Evolutionary conservation across 2,329 filamentous ascomycete genomes (phyloP), one percentile per base, ranked within the genome.

Genomic region (Rasamsonia emersonii): DNA sequence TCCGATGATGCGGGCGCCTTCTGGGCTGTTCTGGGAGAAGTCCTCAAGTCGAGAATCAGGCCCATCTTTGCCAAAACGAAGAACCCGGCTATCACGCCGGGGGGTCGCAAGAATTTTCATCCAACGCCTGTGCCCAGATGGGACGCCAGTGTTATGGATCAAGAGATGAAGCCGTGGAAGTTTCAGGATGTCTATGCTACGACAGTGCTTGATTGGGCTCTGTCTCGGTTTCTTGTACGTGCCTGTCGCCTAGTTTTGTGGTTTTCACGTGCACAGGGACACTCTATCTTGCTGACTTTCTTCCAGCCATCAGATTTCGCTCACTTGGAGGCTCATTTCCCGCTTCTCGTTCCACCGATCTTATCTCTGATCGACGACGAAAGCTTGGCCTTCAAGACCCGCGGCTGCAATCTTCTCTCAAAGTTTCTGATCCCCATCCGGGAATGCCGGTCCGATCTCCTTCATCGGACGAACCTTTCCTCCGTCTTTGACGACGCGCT

Each of bases 401-500:
- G 43, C 5, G 64, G 64, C 16, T 65, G 59, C 37, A 36, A 37
- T 1, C 46, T 65, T 1, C 49, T 66, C 13, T 40, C 34, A 4
- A 38, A 46, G 6, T 45, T 65, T 3, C 52, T 65, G 19, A 41
- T 41, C 3, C 46, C 54, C 2, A 53, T 66, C 13, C 43, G 45
- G 33, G 32, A 51, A 32, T 53, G 51, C 32, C 46, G 49, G 32
- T 62, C 58, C 3, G 53, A 58, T 28, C 61, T 66, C 10, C 50
- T 67, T 5, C 45, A 43, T 11, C 53, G 58, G 14, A 65, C 60
- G 5, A 65, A 65, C 33, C 50, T 67, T 10, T 54, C 54, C 16
- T 61, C 62, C 2, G 62, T 66, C 33, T 66, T 66, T 37, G 52
- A 61, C 45, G 61, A 65, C 24, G 62, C 62, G 15, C 41, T 67